Percentiles rank a stretch among this genome's conserved stretches.
Evolutionary conservation across 1,139 yeast species (phyloP).

Genomic region (Candida gigantensis): DNA sequence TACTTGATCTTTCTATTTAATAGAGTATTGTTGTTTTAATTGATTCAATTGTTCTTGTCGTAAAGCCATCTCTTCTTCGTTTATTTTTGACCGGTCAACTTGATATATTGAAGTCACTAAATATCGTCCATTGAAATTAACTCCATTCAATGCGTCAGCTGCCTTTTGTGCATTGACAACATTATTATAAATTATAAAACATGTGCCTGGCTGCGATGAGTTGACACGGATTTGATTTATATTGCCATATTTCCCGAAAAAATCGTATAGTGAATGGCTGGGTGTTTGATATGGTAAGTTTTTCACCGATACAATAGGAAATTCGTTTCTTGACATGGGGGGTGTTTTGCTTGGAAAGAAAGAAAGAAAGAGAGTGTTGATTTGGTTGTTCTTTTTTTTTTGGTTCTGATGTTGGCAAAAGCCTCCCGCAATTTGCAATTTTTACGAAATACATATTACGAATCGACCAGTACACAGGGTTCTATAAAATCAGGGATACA

Average conservation of each 20-base stretch:
- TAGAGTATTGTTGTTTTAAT: constrained; percentile 13
- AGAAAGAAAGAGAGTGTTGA: background rate
- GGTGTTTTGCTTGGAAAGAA: background rate
- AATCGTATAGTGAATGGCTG: constrained; percentile 48
- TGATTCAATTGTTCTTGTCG: constrained; percentile 12
- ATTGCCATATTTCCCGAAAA: constrained; percentile 59
- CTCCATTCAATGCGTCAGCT: constrained; percentile 56
- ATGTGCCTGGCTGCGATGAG: constrained; percentile 46
- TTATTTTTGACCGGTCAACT: constrained; percentile 37
- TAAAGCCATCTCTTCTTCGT: constrained; percentile 15
- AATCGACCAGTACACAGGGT: too few relatives aligned
- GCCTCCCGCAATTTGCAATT: too few relatives aligned
- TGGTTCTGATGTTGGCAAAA: background rate
- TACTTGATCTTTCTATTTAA: constrained; percentile 34
- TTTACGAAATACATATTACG: too few relatives aligned
- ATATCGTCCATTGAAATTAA: constrained; percentile 61
- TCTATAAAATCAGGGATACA: too few relatives aligned
- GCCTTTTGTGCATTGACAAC: constrained; percentile 51
- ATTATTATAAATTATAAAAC: constrained; percentile 57
- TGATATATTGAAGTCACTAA: constrained; percentile 51
- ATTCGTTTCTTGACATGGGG: constrained; percentile 17
- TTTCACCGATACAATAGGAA: constrained; percentile 57
- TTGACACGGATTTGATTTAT: constrained; percentile 53
- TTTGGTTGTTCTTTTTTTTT: background rate
- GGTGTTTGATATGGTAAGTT: constrained; percentile 59